These are phyloP conservation scores for Coprinopsis cinerea DNA, from an alignment of 768 basidiomycete species.

Conservation along the genomic window DNA sequence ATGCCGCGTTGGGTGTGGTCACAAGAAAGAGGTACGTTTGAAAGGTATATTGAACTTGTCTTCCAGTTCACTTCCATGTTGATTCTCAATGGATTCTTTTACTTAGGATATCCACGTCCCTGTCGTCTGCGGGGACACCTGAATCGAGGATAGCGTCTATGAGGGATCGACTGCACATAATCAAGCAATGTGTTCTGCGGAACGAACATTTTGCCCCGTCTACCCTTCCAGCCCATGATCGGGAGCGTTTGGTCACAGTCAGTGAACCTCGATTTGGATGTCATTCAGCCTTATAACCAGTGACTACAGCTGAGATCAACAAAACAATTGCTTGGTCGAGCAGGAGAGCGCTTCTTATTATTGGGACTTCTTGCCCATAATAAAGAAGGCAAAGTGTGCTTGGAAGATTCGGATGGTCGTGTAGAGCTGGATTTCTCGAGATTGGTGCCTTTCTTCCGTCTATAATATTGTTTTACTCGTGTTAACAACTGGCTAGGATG, in stretches of 20 bases:
- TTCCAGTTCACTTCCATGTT: background rate
- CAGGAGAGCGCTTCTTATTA: slow-evolving; percentile 85
- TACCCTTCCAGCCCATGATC: slow-evolving; percentile 82
- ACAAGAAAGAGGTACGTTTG: slow-evolving; percentile 78
- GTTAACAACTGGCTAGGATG: slow-evolving; percentile 56
- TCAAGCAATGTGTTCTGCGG: slow-evolving; percentile 87
- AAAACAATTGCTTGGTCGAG: slow-evolving; percentile 89
- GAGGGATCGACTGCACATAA: slow-evolving; percentile 82
- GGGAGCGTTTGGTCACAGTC: slow-evolving; percentile 85
- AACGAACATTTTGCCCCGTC: slow-evolving; percentile 99
- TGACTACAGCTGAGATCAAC: slow-evolving; percentile 77
- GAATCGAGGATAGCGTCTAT: slow-evolving; percentile 75
- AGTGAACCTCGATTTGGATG: slow-evolving; percentile 16
- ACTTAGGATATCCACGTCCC: slow-evolving; percentile 47
- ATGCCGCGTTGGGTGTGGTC: slow-evolving; percentile 97
- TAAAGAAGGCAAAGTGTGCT: slow-evolving; percentile 83
- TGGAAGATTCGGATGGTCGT: slow-evolving; percentile 90
- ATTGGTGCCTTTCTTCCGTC: slow-evolving; percentile 57
- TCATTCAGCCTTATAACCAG: background rate
- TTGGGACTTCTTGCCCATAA: slow-evolving; percentile 89
- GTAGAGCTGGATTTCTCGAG: slow-evolving; percentile 87
- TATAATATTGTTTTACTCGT: no score
- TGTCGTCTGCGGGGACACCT: slow-evolving; percentile 77
- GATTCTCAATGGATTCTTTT: slow-evolving; percentile 4
- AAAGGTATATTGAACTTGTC: slow-evolving; percentile 49